Percentiles rank a stretch among this genome's conserved stretches.
Evolutionary conservation across 441 rosid genomes (phyloP).

Genomic region (Lepidium campestre): DNA sequence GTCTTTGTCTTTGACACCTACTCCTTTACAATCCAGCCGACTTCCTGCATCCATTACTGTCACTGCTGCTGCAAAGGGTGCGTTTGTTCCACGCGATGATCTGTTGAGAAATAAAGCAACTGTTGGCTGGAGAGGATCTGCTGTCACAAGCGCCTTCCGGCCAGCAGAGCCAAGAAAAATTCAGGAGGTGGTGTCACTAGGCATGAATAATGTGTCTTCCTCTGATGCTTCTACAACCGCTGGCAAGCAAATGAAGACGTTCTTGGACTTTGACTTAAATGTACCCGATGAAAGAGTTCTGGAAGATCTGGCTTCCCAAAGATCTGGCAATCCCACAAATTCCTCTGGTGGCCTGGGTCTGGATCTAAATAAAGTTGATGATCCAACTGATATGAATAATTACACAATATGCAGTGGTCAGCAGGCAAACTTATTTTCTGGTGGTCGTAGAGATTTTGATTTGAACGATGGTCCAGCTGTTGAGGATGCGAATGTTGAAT

Average conservation of each 20-base stretch:
- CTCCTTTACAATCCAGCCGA: constrained; percentile 41
- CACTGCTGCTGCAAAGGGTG: constrained; percentile 86
- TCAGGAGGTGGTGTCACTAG: constrained; percentile 34
- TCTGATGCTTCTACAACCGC: constrained; percentile 36
- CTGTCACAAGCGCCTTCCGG: constrained; percentile 97
- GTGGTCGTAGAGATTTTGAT: constrained; percentile 64
- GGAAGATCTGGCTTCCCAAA: constrained; percentile 56
- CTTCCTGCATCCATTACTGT: constrained; percentile 68
- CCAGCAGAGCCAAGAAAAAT: constrained; percentile 86
- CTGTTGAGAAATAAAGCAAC: constrained; percentile 58
- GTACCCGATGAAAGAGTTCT: constrained; percentile 70
- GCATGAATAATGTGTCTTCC: constrained; percentile 21
- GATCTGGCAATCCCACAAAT: constrained; percentile 34
- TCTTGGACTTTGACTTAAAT: constrained; percentile 75
- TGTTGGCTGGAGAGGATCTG: constrained; percentile 97
- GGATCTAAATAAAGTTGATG: constrained; percentile 75
- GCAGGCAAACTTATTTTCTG: constrained; percentile 34
- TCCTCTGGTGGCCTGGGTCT: constrained; percentile 69
- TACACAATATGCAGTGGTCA: constrained; percentile 31
- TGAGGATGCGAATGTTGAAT: constrained; percentile 52
- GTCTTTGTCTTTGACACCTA: constrained; percentile 13
- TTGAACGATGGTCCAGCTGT: constrained; percentile 82
- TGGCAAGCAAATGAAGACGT: constrained; percentile 47
- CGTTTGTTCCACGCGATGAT: constrained; percentile 80
- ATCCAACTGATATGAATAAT: constrained; percentile 44